Evolutionary conservation across 2,329 filamentous ascomycete species (phyloP).

Genomic region (Pseudogymnoascus sp.): DNA sequence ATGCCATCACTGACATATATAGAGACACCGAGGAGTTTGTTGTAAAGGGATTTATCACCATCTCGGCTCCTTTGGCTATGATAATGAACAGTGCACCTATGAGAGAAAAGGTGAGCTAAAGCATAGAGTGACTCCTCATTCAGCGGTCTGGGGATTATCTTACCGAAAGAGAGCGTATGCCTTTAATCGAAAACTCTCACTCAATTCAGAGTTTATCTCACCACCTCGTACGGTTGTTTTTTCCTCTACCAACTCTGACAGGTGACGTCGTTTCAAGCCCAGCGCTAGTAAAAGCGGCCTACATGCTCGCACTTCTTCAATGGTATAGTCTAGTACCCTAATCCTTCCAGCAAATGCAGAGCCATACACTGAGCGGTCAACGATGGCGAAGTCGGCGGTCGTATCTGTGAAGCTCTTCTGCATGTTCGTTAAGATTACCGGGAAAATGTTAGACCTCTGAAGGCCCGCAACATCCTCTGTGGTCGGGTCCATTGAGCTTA

Average conservation of each 20-base stretch:
- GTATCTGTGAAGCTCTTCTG: background rate
- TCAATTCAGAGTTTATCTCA: background rate
- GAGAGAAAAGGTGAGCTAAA: background rate
- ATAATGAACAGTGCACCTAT: conserved; percentile 2
- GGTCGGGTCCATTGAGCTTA: background rate
- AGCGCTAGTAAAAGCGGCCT: background rate
- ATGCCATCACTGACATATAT: conserved; percentile 2
- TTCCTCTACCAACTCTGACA: background rate
- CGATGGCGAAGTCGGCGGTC: background rate
- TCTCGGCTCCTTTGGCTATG: background rate
- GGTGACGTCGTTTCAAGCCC: background rate
- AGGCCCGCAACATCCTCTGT: background rate
- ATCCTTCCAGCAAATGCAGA: background rate
- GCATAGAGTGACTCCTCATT: background rate
- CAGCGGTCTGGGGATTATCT: background rate
- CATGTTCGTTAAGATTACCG: background rate
- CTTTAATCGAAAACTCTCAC: background rate
- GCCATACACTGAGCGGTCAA: background rate
- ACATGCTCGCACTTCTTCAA: background rate
- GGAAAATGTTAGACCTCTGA: background rate
- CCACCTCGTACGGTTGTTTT: background rate
- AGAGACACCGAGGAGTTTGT: background rate
- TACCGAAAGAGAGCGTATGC: background rate
- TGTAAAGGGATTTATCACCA: background rate
- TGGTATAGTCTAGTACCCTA: background rate